A percentile compares a stretch with the other conserved stretches of the same genome.
phyloP scores from a whole-genome alignment of 2,329 filamentous ascomycete genomes.

The Dactylellina haptotyla region DNA sequence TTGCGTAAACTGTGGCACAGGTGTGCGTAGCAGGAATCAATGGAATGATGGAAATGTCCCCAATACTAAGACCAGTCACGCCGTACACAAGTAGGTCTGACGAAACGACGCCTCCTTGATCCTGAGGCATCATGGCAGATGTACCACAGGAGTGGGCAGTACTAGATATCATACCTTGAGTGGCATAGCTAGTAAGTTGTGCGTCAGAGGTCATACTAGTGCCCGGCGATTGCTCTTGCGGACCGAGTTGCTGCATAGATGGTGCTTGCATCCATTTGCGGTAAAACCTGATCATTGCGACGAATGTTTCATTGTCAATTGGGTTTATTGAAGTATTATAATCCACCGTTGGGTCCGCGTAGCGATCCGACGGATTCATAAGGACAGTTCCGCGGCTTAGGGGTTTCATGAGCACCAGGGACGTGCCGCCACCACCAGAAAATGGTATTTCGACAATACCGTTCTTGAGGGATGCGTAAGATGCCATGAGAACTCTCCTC shows the following conservation, averaged over 20 bases:
- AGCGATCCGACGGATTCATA: slow-evolving; percentile 61
- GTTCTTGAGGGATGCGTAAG: slow-evolving; percentile 58
- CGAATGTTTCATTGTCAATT: slow-evolving; percentile 60
- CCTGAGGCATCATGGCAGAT: slow-evolving; percentile 65
- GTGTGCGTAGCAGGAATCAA: slow-evolving; percentile 62
- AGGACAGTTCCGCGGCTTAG: slow-evolving; percentile 62
- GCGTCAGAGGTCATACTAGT: slow-evolving; percentile 58
- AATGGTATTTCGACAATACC: slow-evolving; percentile 57
- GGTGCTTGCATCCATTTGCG: slow-evolving; percentile 61
- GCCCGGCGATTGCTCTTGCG: slow-evolving; percentile 60
- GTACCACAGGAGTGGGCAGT: slow-evolving; percentile 67
- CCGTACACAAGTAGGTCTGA: slow-evolving; percentile 63
- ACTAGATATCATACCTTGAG: slow-evolving; percentile 60
- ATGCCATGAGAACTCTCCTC: slow-evolving; percentile 59
- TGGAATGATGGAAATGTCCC: slow-evolving; percentile 64
- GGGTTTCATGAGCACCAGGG: slow-evolving; percentile 61
- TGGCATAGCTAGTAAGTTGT: slow-evolving; percentile 57
- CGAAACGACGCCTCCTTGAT: slow-evolving; percentile 66
- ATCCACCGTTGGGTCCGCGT: slow-evolving; percentile 61
- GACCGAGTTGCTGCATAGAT: slow-evolving; percentile 58
- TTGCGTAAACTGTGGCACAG: slow-evolving; percentile 61
- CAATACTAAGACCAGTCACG: slow-evolving; percentile 63
- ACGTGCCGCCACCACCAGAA: slow-evolving; percentile 53
- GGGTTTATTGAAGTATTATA: slow-evolving; percentile 62
- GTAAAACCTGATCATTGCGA: slow-evolving; percentile 61